Base-by-base conservation (phyloP, 73 alveolate species). In the Stentor roeselii region DNA sequence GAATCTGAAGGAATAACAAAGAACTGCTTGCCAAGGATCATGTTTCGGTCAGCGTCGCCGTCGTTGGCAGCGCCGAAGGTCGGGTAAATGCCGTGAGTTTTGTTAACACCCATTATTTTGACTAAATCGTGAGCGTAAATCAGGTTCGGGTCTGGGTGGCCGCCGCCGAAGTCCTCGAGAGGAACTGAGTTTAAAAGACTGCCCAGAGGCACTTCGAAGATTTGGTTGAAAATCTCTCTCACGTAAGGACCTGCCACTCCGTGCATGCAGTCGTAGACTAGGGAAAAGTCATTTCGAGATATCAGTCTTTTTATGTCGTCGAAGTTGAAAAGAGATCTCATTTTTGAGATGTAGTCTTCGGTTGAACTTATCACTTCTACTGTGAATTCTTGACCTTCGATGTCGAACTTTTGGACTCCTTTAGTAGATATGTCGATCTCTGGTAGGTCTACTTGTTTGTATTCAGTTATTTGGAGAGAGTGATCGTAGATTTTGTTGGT, bases 1-100 rank as follows among this genome's bases (percentile, higher is more conserved):
- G 98, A 90, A 77, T 98, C 99, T 78, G 99, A 93, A 11, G 99
- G 99, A 27, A 99, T 95, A 75, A 98, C 99, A 84, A 98, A 92
- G 95, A 98, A 96, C 87, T 95, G 95, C 84, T 95, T 92, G 40
- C 99, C 99, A 27, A 98, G 94, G 59, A 98, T 92, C 99, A 98
- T 98, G 87, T 98, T 98, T 90, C 99, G 93, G 87, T 98, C 99
- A 14, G 99, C 99, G 87, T 98, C 99, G 3, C 99, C 99, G 87
- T 98, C 99, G 67, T 98, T 94, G 14, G 99, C 99, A 76, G 99
- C 98, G 34, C 99, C 99, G 83, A 97, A 85, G 75, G 95, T 97
- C 32, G 99, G 99, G 40, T 42, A 37, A 32, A 40, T 15, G 60
- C 78, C 60, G 40, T 83, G 58, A 30, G 27, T 59, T 76, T 90